Evolutionary conservation across 352 stramenopile species (phyloP).

Genomic region (Lagenidium giganteum): DNA sequence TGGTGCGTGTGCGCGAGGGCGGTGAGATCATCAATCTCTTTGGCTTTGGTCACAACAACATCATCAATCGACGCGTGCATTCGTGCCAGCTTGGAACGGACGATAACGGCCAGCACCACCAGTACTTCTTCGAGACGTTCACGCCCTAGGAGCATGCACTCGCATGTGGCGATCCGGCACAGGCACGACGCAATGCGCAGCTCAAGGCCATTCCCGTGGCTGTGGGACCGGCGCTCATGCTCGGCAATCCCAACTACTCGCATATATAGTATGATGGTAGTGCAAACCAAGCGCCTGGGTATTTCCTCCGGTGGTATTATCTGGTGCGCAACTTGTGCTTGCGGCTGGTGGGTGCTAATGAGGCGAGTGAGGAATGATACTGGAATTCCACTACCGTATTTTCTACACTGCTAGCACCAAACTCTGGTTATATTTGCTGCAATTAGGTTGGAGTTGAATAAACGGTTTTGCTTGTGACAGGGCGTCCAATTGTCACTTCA

Average conservation of each 20-base stretch:
- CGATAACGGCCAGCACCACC: constrained; percentile 32
- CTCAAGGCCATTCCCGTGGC: constrained; percentile 43
- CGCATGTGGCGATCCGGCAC: constrained; percentile 25
- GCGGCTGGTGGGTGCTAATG: no score
- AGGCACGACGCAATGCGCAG: constrained; percentile 27
- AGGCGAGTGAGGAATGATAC: no score
- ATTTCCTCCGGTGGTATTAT: no score
- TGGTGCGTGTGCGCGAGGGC: constrained; percentile 54
- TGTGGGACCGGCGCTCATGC: constrained; percentile 39
- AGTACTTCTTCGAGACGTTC: constrained; percentile 55
- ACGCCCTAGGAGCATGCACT: constrained; percentile 34
- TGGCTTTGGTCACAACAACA: constrained; percentile 54
- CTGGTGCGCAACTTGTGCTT: no score
- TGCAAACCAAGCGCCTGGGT: no score
- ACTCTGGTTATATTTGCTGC: no score
- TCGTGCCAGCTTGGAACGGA: constrained; percentile 61
- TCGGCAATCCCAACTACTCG: constrained; percentile 34
- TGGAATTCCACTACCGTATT: no score
- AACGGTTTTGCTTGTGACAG: no score
- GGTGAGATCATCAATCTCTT: constrained; percentile 47
- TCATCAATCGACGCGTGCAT: constrained; percentile 42
- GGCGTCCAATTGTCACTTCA: no score
- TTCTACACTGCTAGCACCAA: no score
- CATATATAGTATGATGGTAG: no score
- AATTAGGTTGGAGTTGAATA: no score